Percentiles rank a stretch among this genome's conserved stretches.
Evolutionary conservation across 805 yeast species (phyloP).

Genomic region (Candida yuanshanica): DNA sequence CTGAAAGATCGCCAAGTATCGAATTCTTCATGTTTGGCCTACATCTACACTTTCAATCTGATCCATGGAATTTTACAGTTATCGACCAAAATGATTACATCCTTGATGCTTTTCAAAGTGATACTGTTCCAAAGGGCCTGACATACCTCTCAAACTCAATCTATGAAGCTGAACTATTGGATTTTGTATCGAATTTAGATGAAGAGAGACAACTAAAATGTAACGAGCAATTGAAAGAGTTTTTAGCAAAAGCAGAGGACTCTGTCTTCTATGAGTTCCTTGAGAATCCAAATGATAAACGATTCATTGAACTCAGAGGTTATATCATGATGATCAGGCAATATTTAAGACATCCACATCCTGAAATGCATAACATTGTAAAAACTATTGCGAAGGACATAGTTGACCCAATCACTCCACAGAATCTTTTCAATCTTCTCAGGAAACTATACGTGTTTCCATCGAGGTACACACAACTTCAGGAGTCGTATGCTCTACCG

Average conservation of each 20-base stretch:
- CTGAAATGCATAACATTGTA: not conserved
- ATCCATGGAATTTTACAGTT: slow-evolving; percentile 6
- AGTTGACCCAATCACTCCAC: not conserved
- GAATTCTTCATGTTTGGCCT: slow-evolving; percentile 7
- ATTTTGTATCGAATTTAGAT: not conserved
- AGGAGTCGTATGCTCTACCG: not conserved
- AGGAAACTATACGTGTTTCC: not conserved
- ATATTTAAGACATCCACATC: slow-evolving; percentile 2
- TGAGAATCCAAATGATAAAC: not conserved
- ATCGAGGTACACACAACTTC: not conserved
- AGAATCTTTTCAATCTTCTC: not conserved
- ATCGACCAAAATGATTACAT: not conserved
- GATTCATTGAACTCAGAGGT: slow-evolving; percentile 1
- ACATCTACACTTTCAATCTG: slow-evolving; percentile 8
- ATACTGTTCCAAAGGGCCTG: slow-evolving; percentile 4
- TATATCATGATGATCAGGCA: slow-evolving; percentile 2
- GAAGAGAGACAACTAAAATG: not conserved
- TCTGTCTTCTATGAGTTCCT: not conserved
- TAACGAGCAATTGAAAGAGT: not conserved
- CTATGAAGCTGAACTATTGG: slow-evolving; percentile 5
- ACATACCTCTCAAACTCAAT: slow-evolving; percentile 6
- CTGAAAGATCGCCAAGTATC: not conserved
- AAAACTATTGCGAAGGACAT: not conserved
- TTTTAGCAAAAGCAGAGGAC: not conserved
- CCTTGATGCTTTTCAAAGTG: not conserved